phyloP scores from a whole-genome alignment of 129 eudicot species.

The Helianthus tuberosus region DNA sequence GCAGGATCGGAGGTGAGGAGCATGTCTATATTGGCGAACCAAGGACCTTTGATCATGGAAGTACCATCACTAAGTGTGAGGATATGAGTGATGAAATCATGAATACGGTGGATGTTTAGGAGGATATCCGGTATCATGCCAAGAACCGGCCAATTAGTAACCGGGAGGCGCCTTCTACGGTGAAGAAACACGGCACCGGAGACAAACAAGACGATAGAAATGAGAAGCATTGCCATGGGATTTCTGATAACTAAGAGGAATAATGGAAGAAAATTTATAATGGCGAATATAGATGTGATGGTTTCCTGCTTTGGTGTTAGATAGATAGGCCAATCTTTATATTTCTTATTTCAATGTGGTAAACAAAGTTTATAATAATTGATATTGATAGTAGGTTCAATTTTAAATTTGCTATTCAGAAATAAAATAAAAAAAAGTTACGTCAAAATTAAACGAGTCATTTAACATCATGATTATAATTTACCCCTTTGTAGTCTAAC shows the following conservation, averaged over 20 bases:
- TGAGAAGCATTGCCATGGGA: constrained; percentile 22
- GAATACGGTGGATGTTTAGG: constrained; percentile 40
- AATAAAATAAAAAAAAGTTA: too few relatives aligned
- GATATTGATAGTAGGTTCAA: too few relatives aligned
- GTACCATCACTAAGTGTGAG: constrained; percentile 30
- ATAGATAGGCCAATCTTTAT: too few relatives aligned
- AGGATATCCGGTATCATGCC: constrained; percentile 48
- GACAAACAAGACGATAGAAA: neutral
- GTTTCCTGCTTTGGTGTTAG: too few relatives aligned
- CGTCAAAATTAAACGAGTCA: too few relatives aligned
- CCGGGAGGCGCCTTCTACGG: neutral
- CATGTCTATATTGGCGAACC: constrained; percentile 45
- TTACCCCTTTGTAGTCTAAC: too few relatives aligned
- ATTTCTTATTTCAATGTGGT: too few relatives aligned
- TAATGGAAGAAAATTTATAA: too few relatives aligned
- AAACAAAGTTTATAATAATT: too few relatives aligned
- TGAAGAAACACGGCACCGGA: neutral
- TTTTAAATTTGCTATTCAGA: too few relatives aligned
- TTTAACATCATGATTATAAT: too few relatives aligned
- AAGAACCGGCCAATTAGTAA: constrained; percentile 53
- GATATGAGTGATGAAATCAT: constrained; percentile 38
- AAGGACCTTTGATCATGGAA: constrained; percentile 47
- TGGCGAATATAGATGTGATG: too few relatives aligned
- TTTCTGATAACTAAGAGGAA: neutral
- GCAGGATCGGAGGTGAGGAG: constrained; percentile 52